Conservation (phyloP, 2,329 filamentous ascomycete species). For the Exophiala sideris region DNA sequence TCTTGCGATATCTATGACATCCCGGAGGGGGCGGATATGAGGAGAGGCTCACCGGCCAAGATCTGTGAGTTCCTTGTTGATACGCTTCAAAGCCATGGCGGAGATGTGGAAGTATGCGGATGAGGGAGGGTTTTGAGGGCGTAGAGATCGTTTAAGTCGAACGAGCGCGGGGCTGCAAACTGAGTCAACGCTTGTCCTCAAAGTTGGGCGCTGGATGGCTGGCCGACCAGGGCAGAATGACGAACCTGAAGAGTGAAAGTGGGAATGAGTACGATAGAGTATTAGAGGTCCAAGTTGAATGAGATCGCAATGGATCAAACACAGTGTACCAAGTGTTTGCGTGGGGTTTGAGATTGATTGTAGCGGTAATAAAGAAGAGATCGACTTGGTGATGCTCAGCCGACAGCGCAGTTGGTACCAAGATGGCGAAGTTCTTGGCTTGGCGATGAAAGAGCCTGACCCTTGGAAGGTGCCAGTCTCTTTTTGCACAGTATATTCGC, state of each 20-base stretch:
- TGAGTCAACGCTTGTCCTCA: conserved; percentile 17
- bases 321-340: conserved; percentile 12
- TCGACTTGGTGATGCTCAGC: conserved; percentile 4
- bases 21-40: background rate
- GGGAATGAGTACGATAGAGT: background rate
- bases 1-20: conserved; percentile 2
- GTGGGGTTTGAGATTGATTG: conserved; percentile 5
- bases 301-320: conserved; percentile 4
- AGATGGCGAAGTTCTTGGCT: conserved; percentile 1
- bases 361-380: conserved; percentile 16
- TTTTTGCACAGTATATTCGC: background rate
- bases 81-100: conserved; percentile 51
- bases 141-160: conserved; percentile 20
- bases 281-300: conserved; percentile 5
- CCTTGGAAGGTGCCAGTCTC: background rate
- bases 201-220: background rate
- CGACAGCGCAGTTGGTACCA: background rate
- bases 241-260: conserved; percentile 5
- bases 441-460: background rate
- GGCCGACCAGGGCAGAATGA: background rate
- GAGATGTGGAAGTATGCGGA: conserved; percentile 22
- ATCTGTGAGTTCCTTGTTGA: conserved; percentile 54
- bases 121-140: conserved; percentile 8
- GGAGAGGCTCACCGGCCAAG: conserved; percentile 46
- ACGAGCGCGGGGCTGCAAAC: conserved; percentile 20